Evolutionary conservation across 2,329 filamentous ascomycete species (phyloP), one percentile per base, ranked within the genome.

Genomic region (Biscogniauxia mediterranea): DNA sequence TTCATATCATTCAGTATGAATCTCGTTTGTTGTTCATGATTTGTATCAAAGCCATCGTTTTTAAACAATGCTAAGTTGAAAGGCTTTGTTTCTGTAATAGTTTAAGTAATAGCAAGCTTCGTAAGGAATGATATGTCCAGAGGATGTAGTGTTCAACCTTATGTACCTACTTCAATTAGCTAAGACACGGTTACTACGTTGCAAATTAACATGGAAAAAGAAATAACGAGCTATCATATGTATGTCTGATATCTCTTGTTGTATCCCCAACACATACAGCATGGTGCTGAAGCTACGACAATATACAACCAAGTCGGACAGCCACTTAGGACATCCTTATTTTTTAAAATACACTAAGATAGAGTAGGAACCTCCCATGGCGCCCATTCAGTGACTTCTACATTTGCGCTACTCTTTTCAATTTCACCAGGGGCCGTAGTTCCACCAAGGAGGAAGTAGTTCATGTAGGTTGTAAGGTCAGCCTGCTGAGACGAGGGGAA

Each of bases 401-500:
- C 79, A 19, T 38, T 76, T 19, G 75, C 71, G n/a, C 70, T 69
- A 68, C 75, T 77, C 69, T 73, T 74, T 71, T 79, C 76, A 46
- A 78, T 66, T 23, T 70, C 70, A 2, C 66, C 68, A 0, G 77
- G 77, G 4, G 70, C 69, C 15, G 71, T 70, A 28, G 72, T 69
- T 28, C 69, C 68, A 60, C 72, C 72, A 51, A 83, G 73, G 56
- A 85, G 71, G 71, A 85, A 86, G 71, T 81, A 82, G 75, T 82
- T 79, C 71, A 86, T 82, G 72, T 81, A 87, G 6, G 78, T 77
- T 50, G 75, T 81, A 42, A 87, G 76, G 49, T 85, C 83, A 42
- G 77, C 64, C 65, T 81, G 76, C 74, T 85, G 81, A 28, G 78
- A 74, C 51, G 77, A 76, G 5, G 84, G 85, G 74, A 87, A 86